Conservation (phyloP, 177 flowering plant species). For the Tripterygium wilfordii region DNA sequence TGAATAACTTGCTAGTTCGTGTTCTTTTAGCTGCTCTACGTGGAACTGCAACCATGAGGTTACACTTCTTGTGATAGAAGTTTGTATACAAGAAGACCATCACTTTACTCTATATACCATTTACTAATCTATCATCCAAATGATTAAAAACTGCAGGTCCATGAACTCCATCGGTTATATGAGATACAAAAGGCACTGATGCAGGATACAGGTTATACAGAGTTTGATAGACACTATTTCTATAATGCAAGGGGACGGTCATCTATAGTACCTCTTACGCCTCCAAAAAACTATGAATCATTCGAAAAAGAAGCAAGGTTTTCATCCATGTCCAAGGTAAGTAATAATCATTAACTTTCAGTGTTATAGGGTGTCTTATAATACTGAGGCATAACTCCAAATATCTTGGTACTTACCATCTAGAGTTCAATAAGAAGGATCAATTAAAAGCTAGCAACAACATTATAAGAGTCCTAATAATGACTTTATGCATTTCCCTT, state of each 20-base stretch:
- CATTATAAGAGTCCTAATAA: too few relatives aligned
- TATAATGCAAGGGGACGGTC: conserved; percentile 10
- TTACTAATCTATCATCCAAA: background rate
- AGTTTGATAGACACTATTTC: conserved; percentile 10
- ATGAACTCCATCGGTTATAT: conserved; percentile 50
- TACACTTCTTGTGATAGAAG: too few relatives aligned
- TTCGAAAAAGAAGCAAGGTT: conserved; percentile 3
- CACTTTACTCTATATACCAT: too few relatives aligned
- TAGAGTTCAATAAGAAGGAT: too few relatives aligned
- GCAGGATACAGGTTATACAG: conserved; percentile 26
- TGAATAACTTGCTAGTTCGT: background rate
- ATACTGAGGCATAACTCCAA: too few relatives aligned
- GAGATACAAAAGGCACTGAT: conserved; percentile 29
- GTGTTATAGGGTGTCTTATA: too few relatives aligned
- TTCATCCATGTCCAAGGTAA: conserved; percentile 3
- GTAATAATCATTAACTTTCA: too few relatives aligned
- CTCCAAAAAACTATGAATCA: conserved; percentile 6
- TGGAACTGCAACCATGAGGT: too few relatives aligned
- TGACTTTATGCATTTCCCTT: too few relatives aligned
- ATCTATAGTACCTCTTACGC: conserved; percentile 6
- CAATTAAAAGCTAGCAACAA: too few relatives aligned
- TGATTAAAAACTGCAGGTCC: conserved; percentile 27
- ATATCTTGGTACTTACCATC: too few relatives aligned
- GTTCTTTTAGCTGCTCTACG: background rate
- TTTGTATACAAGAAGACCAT: too few relatives aligned